Evolutionary conservation across 768 basidiomycete genomes (phyloP).

Genomic region (Serpula lacrymans): DNA sequence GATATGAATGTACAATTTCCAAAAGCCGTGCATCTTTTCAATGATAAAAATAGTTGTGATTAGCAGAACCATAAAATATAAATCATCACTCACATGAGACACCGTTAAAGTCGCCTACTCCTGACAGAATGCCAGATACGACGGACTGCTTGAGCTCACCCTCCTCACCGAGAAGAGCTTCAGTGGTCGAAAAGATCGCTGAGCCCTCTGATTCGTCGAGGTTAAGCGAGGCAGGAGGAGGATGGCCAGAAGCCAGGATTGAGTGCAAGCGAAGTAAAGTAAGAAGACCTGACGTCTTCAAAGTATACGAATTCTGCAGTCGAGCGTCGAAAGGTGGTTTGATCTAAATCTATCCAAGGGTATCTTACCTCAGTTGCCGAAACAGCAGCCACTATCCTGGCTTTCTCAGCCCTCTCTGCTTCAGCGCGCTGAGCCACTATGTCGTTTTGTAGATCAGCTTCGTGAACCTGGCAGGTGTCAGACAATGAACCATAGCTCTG

Average conservation of each 20-base stretch:
- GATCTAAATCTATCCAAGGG: background rate
- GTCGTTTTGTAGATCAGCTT: conserved; percentile 60
- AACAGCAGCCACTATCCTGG: conserved; percentile 53
- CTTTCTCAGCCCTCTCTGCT: conserved; percentile 52
- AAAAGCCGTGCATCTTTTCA: conserved; percentile 55
- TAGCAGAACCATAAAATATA: conserved; percentile 2
- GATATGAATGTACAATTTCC: conserved; percentile 51
- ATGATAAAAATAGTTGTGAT: conserved; percentile 8
- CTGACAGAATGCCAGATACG: conserved; percentile 54
- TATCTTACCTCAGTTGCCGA: conserved; percentile 53
- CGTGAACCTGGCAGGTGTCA: conserved; percentile 45
- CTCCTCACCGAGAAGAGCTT: conserved; percentile 56
- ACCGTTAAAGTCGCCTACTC: conserved; percentile 57
- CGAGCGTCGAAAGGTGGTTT: no score
- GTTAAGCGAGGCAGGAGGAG: conserved; percentile 38
- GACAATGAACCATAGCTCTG: conserved; percentile 1
- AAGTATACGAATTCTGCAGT: conserved; percentile 39
- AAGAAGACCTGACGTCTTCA: conserved; percentile 49
- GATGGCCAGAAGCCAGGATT: conserved; percentile 42
- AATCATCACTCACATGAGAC: conserved; percentile 54
- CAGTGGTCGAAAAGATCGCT: conserved; percentile 50
- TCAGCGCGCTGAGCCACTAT: conserved; percentile 52
- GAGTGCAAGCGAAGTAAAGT: conserved; percentile 58
- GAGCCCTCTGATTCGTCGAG: conserved; percentile 50
- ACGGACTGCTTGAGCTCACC: conserved; percentile 45